Percentiles rank a stretch among this genome's conserved stretches.
phyloP scores from a whole-genome alignment of 2,329 filamentous ascomycete species.

The Scedosporium apiospermum region DNA sequence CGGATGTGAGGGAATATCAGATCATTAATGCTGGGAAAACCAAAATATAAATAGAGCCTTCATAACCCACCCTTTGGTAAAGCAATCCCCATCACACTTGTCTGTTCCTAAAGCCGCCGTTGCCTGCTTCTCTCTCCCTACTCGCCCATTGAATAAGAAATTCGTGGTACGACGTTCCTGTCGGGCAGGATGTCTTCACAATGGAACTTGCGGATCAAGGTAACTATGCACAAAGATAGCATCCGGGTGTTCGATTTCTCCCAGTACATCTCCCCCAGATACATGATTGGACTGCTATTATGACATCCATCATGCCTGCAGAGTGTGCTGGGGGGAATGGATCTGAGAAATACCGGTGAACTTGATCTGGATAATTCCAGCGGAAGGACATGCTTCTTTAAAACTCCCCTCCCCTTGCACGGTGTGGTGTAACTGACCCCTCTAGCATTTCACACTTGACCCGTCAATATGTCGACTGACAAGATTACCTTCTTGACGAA shows the following conservation, averaged over 20 bases:
- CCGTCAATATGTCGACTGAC: slow-evolving; percentile 62
- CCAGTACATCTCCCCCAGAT: slow-evolving; percentile 8
- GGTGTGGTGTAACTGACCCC: slow-evolving; percentile 21
- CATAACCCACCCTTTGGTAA: no score
- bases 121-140: no score
- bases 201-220: slow-evolving; percentile 30
- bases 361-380: slow-evolving; percentile 84
- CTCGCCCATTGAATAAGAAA: no score
- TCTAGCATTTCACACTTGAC: slow-evolving; percentile 31
- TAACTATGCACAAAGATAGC: slow-evolving; percentile 27
- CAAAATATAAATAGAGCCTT: no score
- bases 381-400: slow-evolving; percentile 79
- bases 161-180: slow-evolving; percentile 2
- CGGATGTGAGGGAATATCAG: no score
- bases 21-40: no score
- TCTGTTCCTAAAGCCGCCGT: no score
- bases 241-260: slow-evolving; percentile 25
- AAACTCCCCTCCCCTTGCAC: slow-evolving; percentile 21
- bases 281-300: not conserved
- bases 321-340: slow-evolving; percentile 15
- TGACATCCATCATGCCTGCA: slow-evolving; percentile 6
- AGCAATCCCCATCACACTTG: no score
- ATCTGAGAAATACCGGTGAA: slow-evolving; percentile 75
- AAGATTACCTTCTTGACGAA: slow-evolving; percentile 81
- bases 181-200: slow-evolving; percentile 11